Percentiles rank a stretch among this genome's conserved stretches.
These are phyloP conservation scores for Reutealis trisperma DNA, from an alignment of 345 rosid species.

Conservation along the genomic window DNA sequence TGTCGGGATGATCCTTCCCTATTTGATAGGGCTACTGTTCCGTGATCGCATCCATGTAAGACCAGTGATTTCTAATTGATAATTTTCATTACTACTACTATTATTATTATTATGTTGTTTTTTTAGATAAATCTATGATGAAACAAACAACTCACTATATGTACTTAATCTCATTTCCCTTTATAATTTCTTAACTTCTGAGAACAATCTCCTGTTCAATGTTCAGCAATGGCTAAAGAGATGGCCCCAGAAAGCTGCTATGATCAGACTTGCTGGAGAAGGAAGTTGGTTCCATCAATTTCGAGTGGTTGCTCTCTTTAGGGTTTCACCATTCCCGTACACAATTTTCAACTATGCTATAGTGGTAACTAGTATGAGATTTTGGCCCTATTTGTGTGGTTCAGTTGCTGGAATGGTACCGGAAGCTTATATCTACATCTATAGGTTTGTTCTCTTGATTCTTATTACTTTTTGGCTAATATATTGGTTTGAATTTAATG, in stretches of 20 bases:
- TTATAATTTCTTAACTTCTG: background rate
- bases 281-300: conserved; percentile 98
- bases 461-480: background rate
- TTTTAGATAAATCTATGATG: background rate
- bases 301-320: conserved; percentile 80
- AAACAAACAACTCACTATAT: background rate
- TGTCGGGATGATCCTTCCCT: conserved; percentile 87
- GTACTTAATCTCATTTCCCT: background rate
- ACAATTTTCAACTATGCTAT: conserved; percentile 94
- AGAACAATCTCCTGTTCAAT: conserved; percentile 12
- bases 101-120: too few species aligned
- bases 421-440: conserved; percentile 94
- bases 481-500: background rate
- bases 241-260: conserved; percentile 89
- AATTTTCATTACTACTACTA: background rate
- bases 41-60: conserved; percentile 93
- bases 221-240: conserved; percentile 89
- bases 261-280: conserved; percentile 84
- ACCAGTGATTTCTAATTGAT: background rate
- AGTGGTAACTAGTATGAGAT: conserved; percentile 77
- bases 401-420: conserved; percentile 95
- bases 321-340: conserved; percentile 97
- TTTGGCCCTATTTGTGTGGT: conserved; percentile 91
- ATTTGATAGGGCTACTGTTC: conserved; percentile 70
- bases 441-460: conserved; percentile 52